Base-by-base conservation (phyloP, 73 alveolate species). In the Paramecium sonneborni region DNA sequence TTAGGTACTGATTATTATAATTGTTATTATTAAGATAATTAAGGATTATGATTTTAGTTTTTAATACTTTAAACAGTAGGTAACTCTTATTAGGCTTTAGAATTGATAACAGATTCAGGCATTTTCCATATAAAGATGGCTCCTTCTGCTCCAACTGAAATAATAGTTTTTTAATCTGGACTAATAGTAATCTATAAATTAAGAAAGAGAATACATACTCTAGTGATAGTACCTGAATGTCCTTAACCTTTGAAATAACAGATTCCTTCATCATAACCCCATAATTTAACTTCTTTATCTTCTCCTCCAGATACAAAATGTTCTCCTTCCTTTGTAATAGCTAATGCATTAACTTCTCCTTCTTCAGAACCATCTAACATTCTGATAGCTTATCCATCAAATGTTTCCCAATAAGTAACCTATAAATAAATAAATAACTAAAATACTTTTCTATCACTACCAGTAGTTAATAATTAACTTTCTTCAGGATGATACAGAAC, bases 231-330 rank as follows among this genome's bases (percentile, higher is more conserved):
- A 24, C 98, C 98, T 34, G 98, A 95, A 92, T 97, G 99, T 20
- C 99, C 99, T 76, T 90, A 70, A 46, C 99, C 99, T 58, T 95
- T 87, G 85, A 39, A 95, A 86, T 94, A 93, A 88, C 96, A 88
- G 43, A 95, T 92, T 57, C 99, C 99, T 84, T 95, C 98, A 93
- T 97, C 99, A 86, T 98, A 98, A 90, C 98, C 99, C 99, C 99
- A 98, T 43, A 98, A 76, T 85, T 97, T 98, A 69, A 98, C 98
- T 67, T 88, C 93, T 67, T 98, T 97, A 93, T 98, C 99, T 86
- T 98, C 99, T 0, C 99, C 99, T 10, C 99, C 99, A 38, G 99
- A 94, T 46, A 98, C 99, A 92, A 96, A 98, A 95, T 95, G 98
- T 82, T 98, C 98, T 85, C 99, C 99, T 68, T 97, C 98, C 87